Evolutionary conservation across 2,329 filamentous ascomycete genomes (phyloP), one percentile per base, ranked within the genome.

Genomic region (Fusarium fracticaudum): DNA sequence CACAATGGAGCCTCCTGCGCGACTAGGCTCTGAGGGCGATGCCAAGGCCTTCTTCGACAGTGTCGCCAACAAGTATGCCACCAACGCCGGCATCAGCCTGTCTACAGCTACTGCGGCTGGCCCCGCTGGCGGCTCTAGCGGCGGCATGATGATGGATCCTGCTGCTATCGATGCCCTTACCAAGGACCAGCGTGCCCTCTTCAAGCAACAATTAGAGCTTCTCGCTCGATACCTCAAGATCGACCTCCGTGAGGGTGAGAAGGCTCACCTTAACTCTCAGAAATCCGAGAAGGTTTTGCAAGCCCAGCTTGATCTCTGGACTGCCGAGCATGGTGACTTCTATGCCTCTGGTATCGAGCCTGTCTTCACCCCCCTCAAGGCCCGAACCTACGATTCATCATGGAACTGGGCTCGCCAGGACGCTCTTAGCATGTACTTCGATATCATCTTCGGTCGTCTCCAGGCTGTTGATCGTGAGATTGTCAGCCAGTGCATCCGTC

Each of bases 371-470:
- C 87, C 94, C 9, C 90, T 98, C 72, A 99, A 99, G 84, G 96
- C 96, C 38, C 93, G 96, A 81, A 92, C 96, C 15, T 99, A 99
- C 85, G 96, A 99, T 83, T 98, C 96, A 0, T 97, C 95, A 1
- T 99, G 96, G 96, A 99, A 99, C 84, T 99, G 96, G 96, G 96
- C 95, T 71, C 93, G 96, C 60, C 96, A 99, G 82, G 96, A 99
- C 83, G 96, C 96, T 35, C 90, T 99, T 61, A 96, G 90, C 86
- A 99, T 99, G 96, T 99, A 96, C 87, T 99, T 95, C 85, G 96
- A 99, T 80, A 97, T 99, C 80, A 98, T 99, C 80, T 99, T 99
- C 79, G 96, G 96, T 67, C 91, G 96, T 70, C 91, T 99, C 61
- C 91, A 96, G 86, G 94, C 92, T 57, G 93, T 99, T 45, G 96